These are phyloP conservation scores for Backusella liffmaniae DNA, from an alignment of 192 early-diverging fungal species.

Conservation along the genomic window DNA sequence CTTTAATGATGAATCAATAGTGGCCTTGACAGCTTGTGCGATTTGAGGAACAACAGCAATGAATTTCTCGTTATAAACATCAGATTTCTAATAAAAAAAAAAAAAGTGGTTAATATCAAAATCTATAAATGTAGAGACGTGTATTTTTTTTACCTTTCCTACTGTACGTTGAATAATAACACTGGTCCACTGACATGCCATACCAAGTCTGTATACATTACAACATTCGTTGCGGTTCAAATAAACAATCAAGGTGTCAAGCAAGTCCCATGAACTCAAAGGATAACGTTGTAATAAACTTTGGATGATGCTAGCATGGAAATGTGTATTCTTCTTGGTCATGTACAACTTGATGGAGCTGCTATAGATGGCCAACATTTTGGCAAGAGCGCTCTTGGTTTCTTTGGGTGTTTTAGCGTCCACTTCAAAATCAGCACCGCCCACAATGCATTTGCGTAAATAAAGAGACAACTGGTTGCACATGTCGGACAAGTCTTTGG, in stretches of 20 bases:
- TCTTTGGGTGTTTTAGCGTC: conserved; percentile 29
- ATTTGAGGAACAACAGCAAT: neutral
- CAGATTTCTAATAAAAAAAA: conserved; percentile 9
- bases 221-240: conserved; percentile 49
- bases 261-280: conserved; percentile 58
- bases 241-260: conserved; percentile 52
- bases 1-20: neutral
- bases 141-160: conserved; percentile 16
- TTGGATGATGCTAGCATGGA: conserved; percentile 71
- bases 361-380: conserved; percentile 52
- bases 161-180: conserved; percentile 42
- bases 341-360: conserved; percentile 69
- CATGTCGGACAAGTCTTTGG: conserved; percentile 49
- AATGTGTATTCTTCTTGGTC: conserved; percentile 67
- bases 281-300: conserved; percentile 61
- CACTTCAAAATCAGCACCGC: conserved; percentile 45
- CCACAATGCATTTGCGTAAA: conserved; percentile 56
- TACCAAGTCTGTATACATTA: conserved; percentile 66
- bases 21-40: neutral
- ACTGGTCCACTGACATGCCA: conserved; percentile 51
- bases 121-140: no score
- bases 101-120: neutral
- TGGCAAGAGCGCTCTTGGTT: conserved; percentile 34
- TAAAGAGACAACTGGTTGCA: conserved; percentile 57
- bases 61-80: neutral